These are phyloP conservation scores for Plasmodium vivax DNA, from an alignment of 169 alveolate species.

Conservation along the genomic window DNA sequence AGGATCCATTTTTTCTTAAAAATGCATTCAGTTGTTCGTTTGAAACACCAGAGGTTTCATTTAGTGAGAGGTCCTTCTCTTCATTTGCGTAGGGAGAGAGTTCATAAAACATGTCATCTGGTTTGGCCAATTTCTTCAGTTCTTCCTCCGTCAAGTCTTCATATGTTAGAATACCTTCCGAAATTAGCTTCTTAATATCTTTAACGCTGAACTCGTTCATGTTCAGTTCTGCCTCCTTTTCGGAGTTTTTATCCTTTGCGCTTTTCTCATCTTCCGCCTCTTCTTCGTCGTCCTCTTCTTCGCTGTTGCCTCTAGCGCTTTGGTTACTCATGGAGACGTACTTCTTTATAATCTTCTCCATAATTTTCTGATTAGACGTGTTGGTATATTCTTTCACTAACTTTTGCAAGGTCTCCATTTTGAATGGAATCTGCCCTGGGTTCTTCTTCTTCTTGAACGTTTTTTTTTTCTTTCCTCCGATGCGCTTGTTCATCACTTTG, in stretches of 20 bases:
- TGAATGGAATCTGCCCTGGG: slow-evolving; percentile 12
- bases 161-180: slow-evolving; percentile 21
- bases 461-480: background rate
- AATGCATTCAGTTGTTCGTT: slow-evolving; percentile 42
- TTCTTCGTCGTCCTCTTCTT: background rate
- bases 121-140: slow-evolving; percentile 22
- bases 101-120: slow-evolving; percentile 46
- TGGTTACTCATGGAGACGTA: background rate
- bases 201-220: slow-evolving; percentile 18
- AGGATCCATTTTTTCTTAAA: slow-evolving; percentile 24
- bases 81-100: slow-evolving; percentile 64
- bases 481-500: background rate
- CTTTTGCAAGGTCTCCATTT: background rate
- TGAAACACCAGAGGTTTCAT: slow-evolving; percentile 39
- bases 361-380: background rate
- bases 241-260: background rate
- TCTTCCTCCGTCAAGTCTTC: slow-evolving; percentile 58
- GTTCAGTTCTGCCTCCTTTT: slow-evolving; percentile 2
- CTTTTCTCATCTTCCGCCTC: background rate
- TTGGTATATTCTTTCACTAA: background rate
- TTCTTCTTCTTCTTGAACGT: background rate
- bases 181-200: slow-evolving; percentile 24
- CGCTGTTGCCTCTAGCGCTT: background rate
- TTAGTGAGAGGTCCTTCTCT: slow-evolving; percentile 32
- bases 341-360: slow-evolving; percentile 1